Evolutionary conservation across 2,329 filamentous ascomycete genomes (phyloP).

Genomic region (Verticillium dahliae): DNA sequence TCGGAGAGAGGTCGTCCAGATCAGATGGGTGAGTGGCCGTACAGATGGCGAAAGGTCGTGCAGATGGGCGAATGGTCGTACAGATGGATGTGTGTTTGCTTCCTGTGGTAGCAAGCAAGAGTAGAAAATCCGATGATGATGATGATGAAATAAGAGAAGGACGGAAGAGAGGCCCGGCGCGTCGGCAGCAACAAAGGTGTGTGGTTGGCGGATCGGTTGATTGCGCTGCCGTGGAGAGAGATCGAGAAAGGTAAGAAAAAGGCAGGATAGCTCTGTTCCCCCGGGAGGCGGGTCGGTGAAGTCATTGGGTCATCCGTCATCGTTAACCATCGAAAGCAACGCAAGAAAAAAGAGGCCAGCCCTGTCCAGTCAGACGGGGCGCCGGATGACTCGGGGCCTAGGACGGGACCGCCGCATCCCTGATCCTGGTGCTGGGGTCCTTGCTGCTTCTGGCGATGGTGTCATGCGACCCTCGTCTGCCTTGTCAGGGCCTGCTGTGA

Average conservation of each 20-base stretch:
- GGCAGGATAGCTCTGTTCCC: no score
- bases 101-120: background rate
- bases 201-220: background rate
- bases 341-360: background rate
- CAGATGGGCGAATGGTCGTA: no score
- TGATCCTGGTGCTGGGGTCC: background rate
- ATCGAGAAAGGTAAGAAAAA: no score
- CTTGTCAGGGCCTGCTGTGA: background rate
- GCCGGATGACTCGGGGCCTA: background rate
- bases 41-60: no score
- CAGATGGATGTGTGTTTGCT: no score
- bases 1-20: no score
- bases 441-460: background rate
- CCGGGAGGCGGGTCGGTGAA: background rate
- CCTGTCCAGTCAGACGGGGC: background rate
- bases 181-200: background rate
- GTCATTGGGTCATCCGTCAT: background rate
- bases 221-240: background rate
- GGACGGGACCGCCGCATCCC: background rate
- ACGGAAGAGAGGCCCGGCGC: background rate
- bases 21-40: no score
- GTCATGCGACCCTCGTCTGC: background rate
- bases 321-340: background rate
- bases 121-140: background rate
- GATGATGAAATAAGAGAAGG: background rate